A percentile compares a stretch with the other conserved stretches of the same genome.
phyloP scores from a whole-genome alignment of 257 asterid species.

The Penstemon davidsonii region DNA sequence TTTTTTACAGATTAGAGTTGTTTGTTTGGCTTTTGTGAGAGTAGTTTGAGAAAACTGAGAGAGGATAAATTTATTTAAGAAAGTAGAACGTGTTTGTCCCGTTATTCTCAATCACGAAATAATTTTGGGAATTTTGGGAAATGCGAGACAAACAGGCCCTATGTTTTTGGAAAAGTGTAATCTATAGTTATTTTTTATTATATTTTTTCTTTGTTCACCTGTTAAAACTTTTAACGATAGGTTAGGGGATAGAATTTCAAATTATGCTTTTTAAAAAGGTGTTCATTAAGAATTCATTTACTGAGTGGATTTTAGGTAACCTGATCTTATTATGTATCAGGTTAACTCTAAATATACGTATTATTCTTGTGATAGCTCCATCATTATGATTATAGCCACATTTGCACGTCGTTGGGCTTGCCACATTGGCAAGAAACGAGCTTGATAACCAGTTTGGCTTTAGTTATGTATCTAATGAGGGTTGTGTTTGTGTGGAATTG shows the following conservation, averaged over 20 bases:
- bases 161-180: neutral
- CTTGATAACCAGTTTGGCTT: constrained; percentile 11
- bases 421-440: neutral
- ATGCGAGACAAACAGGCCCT: neutral
- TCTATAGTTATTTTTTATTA: neutral
- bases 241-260: constrained; percentile 17
- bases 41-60: no score
- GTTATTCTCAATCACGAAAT: no score
- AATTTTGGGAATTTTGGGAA: no score
- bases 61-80: no score
- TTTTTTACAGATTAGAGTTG: no score
- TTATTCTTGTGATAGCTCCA: constrained; percentile 10
- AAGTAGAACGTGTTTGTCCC: no score
- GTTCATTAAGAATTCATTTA: constrained; percentile 8
- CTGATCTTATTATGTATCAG: neutral
- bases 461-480: constrained; percentile 5
- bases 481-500: constrained; percentile 19
- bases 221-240: constrained; percentile 1
- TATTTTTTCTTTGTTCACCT: neutral
- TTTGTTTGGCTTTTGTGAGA: no score
- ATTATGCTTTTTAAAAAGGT: constrained; percentile 3
- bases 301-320: constrained; percentile 6
- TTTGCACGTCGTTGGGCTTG: neutral
- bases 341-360: neutral
- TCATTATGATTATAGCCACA: neutral